Base-by-base conservation (phyloP, 164 flowering plant genomes). In the Brasenia schreberi region DNA sequence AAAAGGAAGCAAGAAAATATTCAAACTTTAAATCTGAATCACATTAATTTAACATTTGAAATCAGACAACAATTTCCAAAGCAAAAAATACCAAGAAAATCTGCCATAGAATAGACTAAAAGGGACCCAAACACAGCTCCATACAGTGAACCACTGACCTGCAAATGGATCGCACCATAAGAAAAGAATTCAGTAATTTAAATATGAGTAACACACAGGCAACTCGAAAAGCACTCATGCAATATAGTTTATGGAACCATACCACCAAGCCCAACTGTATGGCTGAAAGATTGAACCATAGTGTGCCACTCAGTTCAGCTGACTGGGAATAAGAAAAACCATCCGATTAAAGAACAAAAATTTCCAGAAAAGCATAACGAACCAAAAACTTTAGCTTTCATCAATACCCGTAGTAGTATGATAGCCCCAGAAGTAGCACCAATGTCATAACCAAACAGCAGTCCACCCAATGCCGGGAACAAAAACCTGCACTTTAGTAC, bases 351-450 rank as follows among this genome's bases (percentile, higher is more conserved):
- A 6, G 5, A 44, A 6, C 7, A 44, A 44, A 11, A 6, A 6
- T 6, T 11, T 44, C 6, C 5, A 44, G 10, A 44, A 44, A 44
- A 44, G 52, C 7, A 44, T 1, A 0, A 44, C 10, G 52, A 6
- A 44, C 10, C 52, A 44, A 11, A 11, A 44, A 44, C 10, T 44
- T 44, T 6, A n/a, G n/a, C n/a, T n/a, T n/a, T n/a, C n/a, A n/a
- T n/a, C 52, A 6, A 11, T 67, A 93, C 99, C 99, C 83, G 97
- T 75, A 94, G 68, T 52, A 97, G 85, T 75, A 94, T 78, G 42
- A 89, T 77, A 69, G 99, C 97, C 67, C 97, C 97, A 61, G 97
- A 94, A n/a, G 98, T 94, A 61, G 98, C 96, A 77, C 98, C 98
- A 75, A 94, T 94, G 74, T 94, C 98, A 82, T 90, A 90, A 56